phyloP scores from a whole-genome alignment of 73 alveolate genomes.

The Paramecium pentaurelia region DNA sequence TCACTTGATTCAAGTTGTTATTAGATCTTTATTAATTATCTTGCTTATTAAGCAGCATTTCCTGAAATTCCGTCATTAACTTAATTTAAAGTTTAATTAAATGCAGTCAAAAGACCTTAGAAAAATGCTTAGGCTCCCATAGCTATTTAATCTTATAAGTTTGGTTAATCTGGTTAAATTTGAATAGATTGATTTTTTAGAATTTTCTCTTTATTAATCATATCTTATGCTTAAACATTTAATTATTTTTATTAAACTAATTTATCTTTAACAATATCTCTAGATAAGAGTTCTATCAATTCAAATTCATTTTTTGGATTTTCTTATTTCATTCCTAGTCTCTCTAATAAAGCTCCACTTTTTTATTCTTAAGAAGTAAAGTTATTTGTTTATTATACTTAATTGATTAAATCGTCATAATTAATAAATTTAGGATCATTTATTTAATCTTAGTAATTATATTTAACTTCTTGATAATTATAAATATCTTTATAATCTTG shows the following conservation, averaged over 20 bases:
- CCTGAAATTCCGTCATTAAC: conserved; percentile 3
- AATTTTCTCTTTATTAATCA: not conserved
- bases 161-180: conserved; percentile 8
- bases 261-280: conserved; percentile 6
- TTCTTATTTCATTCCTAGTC: conserved; percentile 37
- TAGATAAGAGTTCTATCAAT: conserved; percentile 13
- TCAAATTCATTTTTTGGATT: conserved; percentile 42
- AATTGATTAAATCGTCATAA: conserved; percentile 2
- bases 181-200: not conserved
- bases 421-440: conserved; percentile 21
- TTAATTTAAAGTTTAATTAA: conserved; percentile 9
- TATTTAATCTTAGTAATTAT: not conserved
- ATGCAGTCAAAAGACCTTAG: conserved; percentile 14
- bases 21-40: not conserved
- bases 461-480: not conserved
- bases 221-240: not conserved
- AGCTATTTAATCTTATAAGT: conserved; percentile 10
- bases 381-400: not conserved
- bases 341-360: conserved; percentile 12
- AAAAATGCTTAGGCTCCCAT: conserved; percentile 37
- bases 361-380: conserved; percentile 5
- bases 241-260: not conserved
- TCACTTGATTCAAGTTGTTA: conserved; percentile 13
- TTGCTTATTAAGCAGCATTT: not conserved
- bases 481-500: not conserved